These are phyloP conservation scores for Astragalus glycyphyllos DNA, from an alignment of 306 rosid genomes.

Conservation along the genomic window DNA sequence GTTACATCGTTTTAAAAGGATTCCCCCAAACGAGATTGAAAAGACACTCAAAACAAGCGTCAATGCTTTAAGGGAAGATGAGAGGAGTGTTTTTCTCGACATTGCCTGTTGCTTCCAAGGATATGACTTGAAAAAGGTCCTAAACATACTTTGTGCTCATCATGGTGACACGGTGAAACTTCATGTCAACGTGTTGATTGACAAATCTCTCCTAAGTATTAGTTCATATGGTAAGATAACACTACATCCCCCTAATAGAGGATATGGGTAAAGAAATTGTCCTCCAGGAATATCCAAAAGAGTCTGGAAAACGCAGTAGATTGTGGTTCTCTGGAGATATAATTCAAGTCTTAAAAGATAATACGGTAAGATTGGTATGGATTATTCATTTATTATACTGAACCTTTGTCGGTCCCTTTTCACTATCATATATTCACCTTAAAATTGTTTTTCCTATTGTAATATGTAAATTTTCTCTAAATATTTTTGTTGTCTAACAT, in stretches of 20 bases:
- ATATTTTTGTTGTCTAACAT: background rate
- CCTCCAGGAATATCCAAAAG: background rate
- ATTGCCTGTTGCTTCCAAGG: conserved; percentile 35
- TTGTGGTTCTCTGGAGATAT: conserved; percentile 39
- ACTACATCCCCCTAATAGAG: conserved; percentile 33
- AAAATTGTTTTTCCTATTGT: background rate
- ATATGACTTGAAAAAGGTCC: background rate
- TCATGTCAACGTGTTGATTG: too few species aligned
- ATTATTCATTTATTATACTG: background rate
- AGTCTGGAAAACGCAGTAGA: conserved; percentile 33
- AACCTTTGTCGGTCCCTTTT: background rate
- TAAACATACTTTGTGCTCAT: background rate
- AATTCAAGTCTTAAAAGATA: conserved; percentile 18
- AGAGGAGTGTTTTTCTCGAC: conserved; percentile 28
- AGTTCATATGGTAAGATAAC: background rate
- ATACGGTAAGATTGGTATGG: conserved; percentile 12
- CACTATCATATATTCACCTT: background rate
- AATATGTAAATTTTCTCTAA: background rate
- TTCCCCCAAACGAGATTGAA: background rate
- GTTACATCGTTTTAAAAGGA: background rate
- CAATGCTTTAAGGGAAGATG: conserved; percentile 12
- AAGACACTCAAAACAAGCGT: background rate
- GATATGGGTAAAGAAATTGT: conserved; percentile 40
- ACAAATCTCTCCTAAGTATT: too few species aligned
- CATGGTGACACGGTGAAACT: background rate